These are phyloP conservation scores for Dactylellina haptotyla DNA, from an alignment of 2,329 filamentous ascomycete species.

Conservation along the genomic window DNA sequence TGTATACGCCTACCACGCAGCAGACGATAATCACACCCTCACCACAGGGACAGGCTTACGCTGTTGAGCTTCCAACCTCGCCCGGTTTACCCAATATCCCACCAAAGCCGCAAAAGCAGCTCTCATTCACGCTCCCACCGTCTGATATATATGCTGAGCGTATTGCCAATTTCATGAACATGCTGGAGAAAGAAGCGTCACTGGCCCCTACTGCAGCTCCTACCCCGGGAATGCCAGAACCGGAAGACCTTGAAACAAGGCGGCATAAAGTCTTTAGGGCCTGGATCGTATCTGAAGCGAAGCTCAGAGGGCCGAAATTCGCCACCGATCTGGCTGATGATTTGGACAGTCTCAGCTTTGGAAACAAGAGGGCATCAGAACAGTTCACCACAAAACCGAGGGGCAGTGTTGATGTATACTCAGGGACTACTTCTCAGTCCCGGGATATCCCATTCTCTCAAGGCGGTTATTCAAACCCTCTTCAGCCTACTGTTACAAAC, in stretches of 20 bases:
- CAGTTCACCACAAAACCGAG: constrained; percentile 41
- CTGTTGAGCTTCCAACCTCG: constrained; percentile 47
- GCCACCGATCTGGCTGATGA: constrained; percentile 48
- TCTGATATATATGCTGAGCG: constrained; percentile 50
- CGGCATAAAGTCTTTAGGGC: constrained; percentile 47
- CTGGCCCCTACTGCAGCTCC: constrained; percentile 33
- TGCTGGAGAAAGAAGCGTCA: constrained; percentile 49
- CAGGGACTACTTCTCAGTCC: constrained; percentile 8
- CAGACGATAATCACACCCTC: constrained; percentile 17
- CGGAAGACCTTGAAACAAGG: constrained; percentile 47
- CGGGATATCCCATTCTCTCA: neutral
- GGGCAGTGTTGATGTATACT: constrained; percentile 31
- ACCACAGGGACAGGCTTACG: constrained; percentile 36
- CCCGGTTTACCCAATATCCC: constrained; percentile 38
- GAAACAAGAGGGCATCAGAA: constrained; percentile 43
- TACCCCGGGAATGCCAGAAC: constrained; percentile 32
- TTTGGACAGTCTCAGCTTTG: constrained; percentile 44
- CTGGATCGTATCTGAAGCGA: constrained; percentile 46
- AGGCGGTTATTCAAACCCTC: constrained; percentile 10
- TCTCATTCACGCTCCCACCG: constrained; percentile 46
- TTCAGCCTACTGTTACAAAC: constrained; percentile 36
- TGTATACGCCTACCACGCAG: constrained; percentile 16
- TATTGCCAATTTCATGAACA: constrained; percentile 52
- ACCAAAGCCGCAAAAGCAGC: constrained; percentile 47
- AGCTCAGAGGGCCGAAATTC: constrained; percentile 47